Base-by-base conservation (phyloP, 257 asterid genomes). In the Thymus mandschuricus region DNA sequence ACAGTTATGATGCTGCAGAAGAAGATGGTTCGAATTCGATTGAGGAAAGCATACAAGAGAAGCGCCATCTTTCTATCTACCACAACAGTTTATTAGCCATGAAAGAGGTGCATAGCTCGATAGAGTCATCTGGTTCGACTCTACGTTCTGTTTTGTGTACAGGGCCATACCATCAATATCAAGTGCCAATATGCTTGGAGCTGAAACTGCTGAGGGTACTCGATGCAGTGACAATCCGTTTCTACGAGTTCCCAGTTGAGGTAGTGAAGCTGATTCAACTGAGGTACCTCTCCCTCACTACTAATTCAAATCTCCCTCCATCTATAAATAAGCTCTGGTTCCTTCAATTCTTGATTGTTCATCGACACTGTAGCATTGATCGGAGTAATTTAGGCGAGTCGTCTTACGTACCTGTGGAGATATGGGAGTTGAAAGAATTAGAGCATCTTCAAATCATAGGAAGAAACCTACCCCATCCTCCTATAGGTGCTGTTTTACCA, bases 221-320 rank as follows among this genome's bases (percentile, higher is more conserved):
- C 3, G 72, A 75, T 41, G 66, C 48, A 43, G 10, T 43, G 5
- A 0, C 48, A 6, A 43, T 43, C 5, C 10, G 48, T 2, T 43
- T 43, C 29, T 62, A 55, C 35, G 21, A 46, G 31, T 75, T 33
- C 59, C 69, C 62, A 10, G 6, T 9, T 57, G 38, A 57, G 62
- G 62, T 57, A 29, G 35, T 57, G 41, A 57, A 57, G 2, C 62
- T 57, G 13, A 33, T 27, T 57, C 62, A 2, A 3, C 35, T 57
- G 30, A 57, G 38, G n/a, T 12, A 57, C 11, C 41, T 57, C 13
- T 28, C 62, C 43, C 41, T 57, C 62, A 57, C 62, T 57, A 10
- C 13, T 33, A 57, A 57, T 29, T 40, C 38, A 28, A 33, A 57
- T 13, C 35, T 57, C 62, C 62, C 62, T 57, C 62, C 62, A 28